Conservation (phyloP, 345 rosid genomes). For the Aquilaria sinensis region DNA sequence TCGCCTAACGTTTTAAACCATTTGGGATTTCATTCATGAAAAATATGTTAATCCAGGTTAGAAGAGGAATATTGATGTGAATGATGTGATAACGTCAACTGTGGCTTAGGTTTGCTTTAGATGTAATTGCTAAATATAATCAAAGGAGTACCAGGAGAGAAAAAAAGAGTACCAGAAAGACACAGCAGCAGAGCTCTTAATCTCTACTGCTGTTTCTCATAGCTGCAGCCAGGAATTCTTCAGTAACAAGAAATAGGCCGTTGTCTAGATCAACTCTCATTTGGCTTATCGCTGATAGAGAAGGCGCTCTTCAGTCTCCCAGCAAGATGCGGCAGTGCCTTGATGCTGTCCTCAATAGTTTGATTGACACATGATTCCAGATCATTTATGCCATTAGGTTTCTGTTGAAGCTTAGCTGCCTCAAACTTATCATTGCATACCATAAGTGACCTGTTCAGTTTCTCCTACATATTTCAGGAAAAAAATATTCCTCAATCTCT, state of each 20-base stretch:
- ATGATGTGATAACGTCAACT: no score
- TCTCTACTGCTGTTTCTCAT: no score
- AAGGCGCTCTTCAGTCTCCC: slow-evolving; percentile 53
- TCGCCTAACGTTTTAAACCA: no score
- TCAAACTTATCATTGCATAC: slow-evolving; percentile 93
- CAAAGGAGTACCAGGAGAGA: no score
- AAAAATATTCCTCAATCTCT: neutral
- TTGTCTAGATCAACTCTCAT: neutral
- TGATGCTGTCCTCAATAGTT: slow-evolving; percentile 58
- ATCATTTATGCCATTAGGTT: slow-evolving; percentile 39
- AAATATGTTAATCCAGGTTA: no score
- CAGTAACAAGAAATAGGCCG: slow-evolving; percentile 2
- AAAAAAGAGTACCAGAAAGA: no score
- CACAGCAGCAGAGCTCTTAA: no score
- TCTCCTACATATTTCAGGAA: slow-evolving; percentile 47
- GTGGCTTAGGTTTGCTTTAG: no score
- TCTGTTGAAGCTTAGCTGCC: slow-evolving; percentile 60
- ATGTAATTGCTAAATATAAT: no score
- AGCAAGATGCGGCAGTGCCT: slow-evolving; percentile 66
- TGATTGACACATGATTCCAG: slow-evolving; percentile 75
- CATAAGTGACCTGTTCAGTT: slow-evolving; percentile 70
- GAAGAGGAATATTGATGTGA: no score
- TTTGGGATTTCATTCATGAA: no score
- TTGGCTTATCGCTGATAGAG: slow-evolving; percentile 25
- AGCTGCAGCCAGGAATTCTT: no score